Percentiles rank a stretch among this genome's conserved stretches.
Conservation (phyloP, 352 stramenopile species). For the Salisapilia sapeloensis region DNA sequence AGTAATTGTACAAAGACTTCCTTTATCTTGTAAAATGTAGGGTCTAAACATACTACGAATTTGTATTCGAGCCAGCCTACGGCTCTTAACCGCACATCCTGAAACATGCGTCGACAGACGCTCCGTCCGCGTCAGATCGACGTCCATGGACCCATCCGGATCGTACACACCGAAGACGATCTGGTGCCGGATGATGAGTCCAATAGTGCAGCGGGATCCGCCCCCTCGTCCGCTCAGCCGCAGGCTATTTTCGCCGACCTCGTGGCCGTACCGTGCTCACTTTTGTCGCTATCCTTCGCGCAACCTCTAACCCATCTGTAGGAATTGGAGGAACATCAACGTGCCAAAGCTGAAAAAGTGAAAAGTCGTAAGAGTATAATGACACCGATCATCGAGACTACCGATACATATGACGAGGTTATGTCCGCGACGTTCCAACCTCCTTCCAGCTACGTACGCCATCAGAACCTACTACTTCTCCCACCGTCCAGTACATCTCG, state of each 20-base stretch:
- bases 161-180: constrained; percentile 70
- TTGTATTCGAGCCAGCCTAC: background rate
- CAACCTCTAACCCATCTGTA: constrained; percentile 8
- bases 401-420: constrained; percentile 44
- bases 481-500: constrained; percentile 2
- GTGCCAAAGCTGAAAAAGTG: constrained; percentile 14
- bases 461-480: constrained; percentile 37
- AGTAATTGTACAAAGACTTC: background rate
- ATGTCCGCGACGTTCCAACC: constrained; percentile 52
- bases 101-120: constrained; percentile 59
- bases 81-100: background rate
- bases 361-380: constrained; percentile 75
- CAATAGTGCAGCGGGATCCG: constrained; percentile 4
- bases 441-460: constrained; percentile 68
- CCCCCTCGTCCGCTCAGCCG: constrained; percentile 6
- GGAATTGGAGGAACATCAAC: constrained; percentile 43
- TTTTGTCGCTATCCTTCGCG: constrained; percentile 2
- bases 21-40: background rate
- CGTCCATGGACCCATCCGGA: constrained; percentile 68
- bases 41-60: background rate
- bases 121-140: constrained; percentile 78
- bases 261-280: constrained; percentile 20
- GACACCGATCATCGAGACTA: constrained; percentile 60
- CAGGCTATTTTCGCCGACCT: constrained; percentile 59
- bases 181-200: constrained; percentile 51